Conservation (phyloP, 495 filamentous ascomycete species). For the Clavariopsis aquatica region DNA sequence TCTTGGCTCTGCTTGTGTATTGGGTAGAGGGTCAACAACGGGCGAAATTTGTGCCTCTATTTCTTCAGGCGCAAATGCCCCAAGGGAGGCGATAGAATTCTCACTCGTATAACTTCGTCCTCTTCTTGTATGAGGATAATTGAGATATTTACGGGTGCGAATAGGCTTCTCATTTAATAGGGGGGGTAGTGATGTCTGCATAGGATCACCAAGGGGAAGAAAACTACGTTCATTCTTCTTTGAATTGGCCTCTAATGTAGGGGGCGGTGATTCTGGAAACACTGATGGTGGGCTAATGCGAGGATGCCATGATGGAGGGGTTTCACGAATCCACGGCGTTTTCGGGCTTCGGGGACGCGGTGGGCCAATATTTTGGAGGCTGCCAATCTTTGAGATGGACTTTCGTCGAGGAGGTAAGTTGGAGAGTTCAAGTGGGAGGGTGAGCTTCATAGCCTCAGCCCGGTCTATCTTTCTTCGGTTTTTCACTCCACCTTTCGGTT, state of each 20-base stretch:
- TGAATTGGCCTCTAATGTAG: not conserved
- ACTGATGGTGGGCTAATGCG: not conserved
- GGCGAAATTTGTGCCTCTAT: not conserved
- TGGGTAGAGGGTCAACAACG: not conserved
- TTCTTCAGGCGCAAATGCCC: not conserved
- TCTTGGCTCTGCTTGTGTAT: not conserved
- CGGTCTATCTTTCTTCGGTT: constrained; percentile 27
- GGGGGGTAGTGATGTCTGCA: not conserved
- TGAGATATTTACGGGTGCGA: not conserved
- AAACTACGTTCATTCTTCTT: not conserved
- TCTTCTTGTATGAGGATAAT: not conserved
- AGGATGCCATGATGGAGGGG: not conserved
- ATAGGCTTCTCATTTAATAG: not conserved
- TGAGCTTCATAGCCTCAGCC: constrained; percentile 22
- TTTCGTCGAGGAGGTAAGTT: constrained; percentile 22
- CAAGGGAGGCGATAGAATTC: not conserved
- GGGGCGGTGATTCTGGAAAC: not conserved
- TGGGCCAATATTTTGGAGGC: constrained; percentile 2
- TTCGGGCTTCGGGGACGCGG: constrained; percentile 27
- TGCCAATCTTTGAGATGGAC: constrained; percentile 10
- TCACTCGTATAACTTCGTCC: not conserved
- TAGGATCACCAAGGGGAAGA: constrained; percentile 4
- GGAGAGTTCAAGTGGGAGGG: constrained; percentile 16
- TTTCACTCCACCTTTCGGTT: constrained; percentile 16
- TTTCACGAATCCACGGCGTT: constrained; percentile 15